Evolutionary conservation across 305 asterid genomes (phyloP), one percentile per base, ranked within the genome.

Genomic region (Solanum hybrid): DNA sequence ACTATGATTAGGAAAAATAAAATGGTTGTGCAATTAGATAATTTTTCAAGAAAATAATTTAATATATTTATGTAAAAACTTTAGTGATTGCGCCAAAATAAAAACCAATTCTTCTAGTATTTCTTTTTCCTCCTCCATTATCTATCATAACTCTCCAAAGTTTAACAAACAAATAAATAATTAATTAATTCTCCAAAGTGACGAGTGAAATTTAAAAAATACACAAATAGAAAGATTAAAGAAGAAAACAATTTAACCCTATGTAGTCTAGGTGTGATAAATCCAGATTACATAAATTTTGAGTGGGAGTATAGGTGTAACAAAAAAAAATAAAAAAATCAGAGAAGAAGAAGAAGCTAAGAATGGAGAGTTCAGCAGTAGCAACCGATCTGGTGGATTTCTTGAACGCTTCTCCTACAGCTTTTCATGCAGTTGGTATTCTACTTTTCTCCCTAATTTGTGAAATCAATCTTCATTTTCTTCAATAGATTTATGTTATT

Each of bases 331-430:
- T 0, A 29, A 16, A 5, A 4, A 40, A 29, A 29, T 16, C 37
- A 81, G 36, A 5, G 51, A 37, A 24, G 64, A 61, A 61, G 69
- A 42, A 29, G 39, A 83, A 13, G 37, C 29, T 18, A 78, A 57
- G 86, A 88, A 96, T 96, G 99, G 96, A 90, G 87, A 92, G 86
- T 93, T 90, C 95, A 18, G 95, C 94, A 87, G 88, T 85, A 33
- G 98, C 97, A 18, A 36, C 89, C 88, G 98, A 95, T 94, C 97
- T 97, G 24, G 93, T 97, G 74, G 95, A 95, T 89, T 97, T 96
- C 95, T 90, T 97, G 94, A 97, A 97, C 89, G 96, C 98, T 91
- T 97, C 99, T 22, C 99, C 99, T 36, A 97, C 99, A 29, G 98
- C 98, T 89, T 97, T 96, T 91, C 99, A 97, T 29, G 99, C 99